A percentile compares a stretch with the other conserved stretches of the same genome.
Evolutionary conservation across 768 basidiomycete genomes (phyloP).

Genomic region (Mycena epipterygia): DNA sequence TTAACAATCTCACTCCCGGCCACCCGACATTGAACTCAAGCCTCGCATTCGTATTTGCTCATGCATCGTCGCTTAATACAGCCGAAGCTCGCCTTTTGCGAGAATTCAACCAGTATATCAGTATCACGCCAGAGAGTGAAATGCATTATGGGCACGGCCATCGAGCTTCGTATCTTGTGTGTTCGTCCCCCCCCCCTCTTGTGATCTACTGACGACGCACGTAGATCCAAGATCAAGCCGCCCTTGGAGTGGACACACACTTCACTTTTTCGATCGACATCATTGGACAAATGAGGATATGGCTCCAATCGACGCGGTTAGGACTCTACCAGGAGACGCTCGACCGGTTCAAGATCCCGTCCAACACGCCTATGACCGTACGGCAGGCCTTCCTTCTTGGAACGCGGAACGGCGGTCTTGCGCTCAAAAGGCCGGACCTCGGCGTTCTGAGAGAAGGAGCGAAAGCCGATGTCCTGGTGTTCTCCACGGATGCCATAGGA

Average conservation of each 20-base stretch:
- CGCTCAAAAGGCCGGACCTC: too few relatives aligned
- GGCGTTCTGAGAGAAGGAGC: too few relatives aligned
- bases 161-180: conserved; percentile 10
- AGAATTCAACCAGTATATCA: conserved; percentile 20
- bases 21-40: conserved; percentile 14
- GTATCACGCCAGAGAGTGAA: conserved; percentile 27
- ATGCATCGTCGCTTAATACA: conserved; percentile 12
- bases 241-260: conserved; percentile 10
- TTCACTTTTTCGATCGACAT: conserved; percentile 18
- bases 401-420: too few relatives aligned
- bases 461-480: too few relatives aligned
- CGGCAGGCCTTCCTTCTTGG: too few relatives aligned
- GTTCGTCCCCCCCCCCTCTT: not conserved
- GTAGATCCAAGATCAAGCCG: conserved; percentile 14
- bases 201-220: too few relatives aligned
- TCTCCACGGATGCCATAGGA: too few relatives aligned
- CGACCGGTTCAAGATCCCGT: too few relatives aligned
- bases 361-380: too few relatives aligned
- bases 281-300: conserved; percentile 5
- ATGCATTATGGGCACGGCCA: conserved; percentile 29
- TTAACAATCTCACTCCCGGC: conserved; percentile 15
- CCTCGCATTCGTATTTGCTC: conserved; percentile 25
- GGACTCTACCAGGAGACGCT: too few relatives aligned
- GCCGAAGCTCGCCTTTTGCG: conserved; percentile 18
- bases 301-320: conserved; percentile 6